Evolutionary conservation across 2,329 filamentous ascomycete genomes (phyloP), one percentile per base, ranked within the genome.

Genomic region (Coccinonectria pachysandricola): DNA sequence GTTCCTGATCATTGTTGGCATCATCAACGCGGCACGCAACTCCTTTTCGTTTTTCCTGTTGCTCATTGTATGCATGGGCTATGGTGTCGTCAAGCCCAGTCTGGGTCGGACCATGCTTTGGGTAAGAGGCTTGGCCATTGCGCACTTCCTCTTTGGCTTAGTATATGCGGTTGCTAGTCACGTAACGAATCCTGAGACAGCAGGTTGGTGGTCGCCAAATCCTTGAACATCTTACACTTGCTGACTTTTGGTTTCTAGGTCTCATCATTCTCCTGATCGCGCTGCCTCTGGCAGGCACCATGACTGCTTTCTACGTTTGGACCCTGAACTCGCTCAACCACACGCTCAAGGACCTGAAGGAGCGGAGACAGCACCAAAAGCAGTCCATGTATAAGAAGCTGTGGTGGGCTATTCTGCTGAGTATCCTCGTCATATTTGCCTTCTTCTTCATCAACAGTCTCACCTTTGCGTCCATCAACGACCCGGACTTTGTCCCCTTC

Each of bases 391-490:
- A 96, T 60, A 87, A 82, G 60, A 93, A 92, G 55, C 74, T 98
- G 9, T 98, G 92, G 87, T 98, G 87, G 87, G 88, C 85, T 53
- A 94, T 98, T 34, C 67, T 98, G 23, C 66, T 74, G 37, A 93
- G 82, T 52, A 93, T 98, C 50, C 62, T 96, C 24, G 84, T 96
- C 43, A 95, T 96, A 43, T 98, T 98, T 45, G 86, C 70, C 31
- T 98, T 98, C 64, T 95, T 98, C 67, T 96, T 98, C 65, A 78
- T 96, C 64, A 96, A 95, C 65, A 92, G 83, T 43, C 86, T 95
- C 57, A 85, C 83, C 1, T 94, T 98, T 52, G 88, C 87, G 24
- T 87, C 86, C 8, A 75, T 77, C 24, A 73, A 71, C 24, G 80
- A 87, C 38, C 83, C 83, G 1, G 81, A 93, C 53, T 98, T 93